Percentiles rank a stretch among this genome's conserved stretches.
Conservation (phyloP, 768 basidiomycete genomes). For the Phaeotremella skinneri region DNA sequence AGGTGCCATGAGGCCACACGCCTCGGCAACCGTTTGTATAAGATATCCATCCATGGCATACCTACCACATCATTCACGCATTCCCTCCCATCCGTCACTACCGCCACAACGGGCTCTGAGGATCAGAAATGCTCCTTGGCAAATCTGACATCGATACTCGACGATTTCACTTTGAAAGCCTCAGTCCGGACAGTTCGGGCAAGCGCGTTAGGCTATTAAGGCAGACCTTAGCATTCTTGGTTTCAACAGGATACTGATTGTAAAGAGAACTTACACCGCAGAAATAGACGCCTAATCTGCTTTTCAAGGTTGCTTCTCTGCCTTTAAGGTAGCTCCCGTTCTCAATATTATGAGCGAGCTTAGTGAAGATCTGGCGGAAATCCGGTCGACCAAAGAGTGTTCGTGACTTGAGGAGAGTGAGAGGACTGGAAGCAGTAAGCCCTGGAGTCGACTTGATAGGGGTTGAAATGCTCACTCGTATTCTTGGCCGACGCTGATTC, state of each 20-base stretch:
- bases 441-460: background rate
- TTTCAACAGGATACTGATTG: background rate
- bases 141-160: slow-evolving; percentile 71
- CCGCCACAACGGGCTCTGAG: background rate
- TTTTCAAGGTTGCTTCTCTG: slow-evolving; percentile 72
- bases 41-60: no score
- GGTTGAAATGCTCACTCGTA: slow-evolving; percentile 32
- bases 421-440: slow-evolving; percentile 53
- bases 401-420: slow-evolving; percentile 80
- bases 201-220: slow-evolving; percentile 59
- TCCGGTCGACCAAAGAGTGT: slow-evolving; percentile 92
- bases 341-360: slow-evolving; percentile 75
- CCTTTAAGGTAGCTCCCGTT: slow-evolving; percentile 77
- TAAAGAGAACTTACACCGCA: slow-evolving; percentile 59
- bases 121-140: slow-evolving; percentile 63
- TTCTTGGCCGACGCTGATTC: slow-evolving; percentile 36
- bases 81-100: background rate
- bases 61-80: background rate
- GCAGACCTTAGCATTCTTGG: background rate
- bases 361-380: slow-evolving; percentile 76
- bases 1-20: background rate
- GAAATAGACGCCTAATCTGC: slow-evolving; percentile 84
- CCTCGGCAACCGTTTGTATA: no score
- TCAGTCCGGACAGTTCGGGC: slow-evolving; percentile 76
- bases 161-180: slow-evolving; percentile 59